phyloP scores from a whole-genome alignment of 2,329 filamentous ascomycete species.

The Pyricularia grisea region DNA sequence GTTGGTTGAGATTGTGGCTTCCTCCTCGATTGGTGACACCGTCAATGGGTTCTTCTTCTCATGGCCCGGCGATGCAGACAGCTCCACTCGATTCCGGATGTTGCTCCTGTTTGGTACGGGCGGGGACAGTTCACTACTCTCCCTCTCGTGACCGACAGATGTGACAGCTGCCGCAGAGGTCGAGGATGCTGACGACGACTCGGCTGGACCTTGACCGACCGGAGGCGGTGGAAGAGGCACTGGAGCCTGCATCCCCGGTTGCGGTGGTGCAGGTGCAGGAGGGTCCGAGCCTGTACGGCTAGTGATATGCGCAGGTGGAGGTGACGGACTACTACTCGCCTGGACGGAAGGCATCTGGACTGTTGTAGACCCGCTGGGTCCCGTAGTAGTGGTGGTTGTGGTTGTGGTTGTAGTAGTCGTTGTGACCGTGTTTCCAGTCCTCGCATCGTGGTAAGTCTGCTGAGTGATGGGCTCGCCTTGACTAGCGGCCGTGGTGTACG shows the following conservation, averaged over 20 bases:
- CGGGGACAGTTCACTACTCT: neutral
- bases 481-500: neutral
- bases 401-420: conserved; percentile 2
- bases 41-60: conserved; percentile 1
- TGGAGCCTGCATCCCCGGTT: neutral
- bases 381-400: neutral
- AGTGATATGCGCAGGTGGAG: neutral
- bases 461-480: neutral
- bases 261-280: neutral
- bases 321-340: neutral
- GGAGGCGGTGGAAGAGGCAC: neutral
- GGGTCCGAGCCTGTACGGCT: neutral
- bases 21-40: neutral
- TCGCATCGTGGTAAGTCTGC: conserved; percentile 1
- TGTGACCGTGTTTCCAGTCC: conserved; percentile 1
- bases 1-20: neutral
- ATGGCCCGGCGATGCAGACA: conserved; percentile 3
- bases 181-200: neutral
- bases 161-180: neutral
- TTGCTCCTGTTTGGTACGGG: conserved; percentile 1
- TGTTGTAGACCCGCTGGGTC: conserved; percentile 3
- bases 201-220: neutral
- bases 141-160: neutral
- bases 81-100: conserved; percentile 4
- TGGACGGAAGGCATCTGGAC: neutral